Base-by-base conservation (phyloP, 108 stramenopile genomes). In the Parmales sp. region DNA sequence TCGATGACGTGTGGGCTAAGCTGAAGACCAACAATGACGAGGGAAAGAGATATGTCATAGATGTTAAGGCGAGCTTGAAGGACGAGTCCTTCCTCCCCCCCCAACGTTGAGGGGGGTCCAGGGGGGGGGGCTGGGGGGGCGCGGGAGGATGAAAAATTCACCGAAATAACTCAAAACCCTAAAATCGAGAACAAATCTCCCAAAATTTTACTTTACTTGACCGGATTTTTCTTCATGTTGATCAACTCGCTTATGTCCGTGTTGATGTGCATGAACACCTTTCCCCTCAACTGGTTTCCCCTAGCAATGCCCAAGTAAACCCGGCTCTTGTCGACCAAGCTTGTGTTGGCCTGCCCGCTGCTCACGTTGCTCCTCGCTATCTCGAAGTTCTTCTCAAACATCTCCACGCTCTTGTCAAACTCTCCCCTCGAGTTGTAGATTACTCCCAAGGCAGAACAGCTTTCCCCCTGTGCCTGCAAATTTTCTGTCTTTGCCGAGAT, bases 371-470 rank as follows among this genome's bases (percentile, higher is more conserved):
- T 18, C 18, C 66, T 26, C 4, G 66, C 45, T 11, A 67, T 67
- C 16, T 45, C 20, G 45, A 67, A 67, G 45, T 67, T 67, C 29
- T 36, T 26, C 66, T 67, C 44, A 25, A 67, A 45, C 45, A 48
- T 23, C 45, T 67, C 66, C 5, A 67, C 66, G 20, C 45, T 22
- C 8, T 45, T 44, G 23, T 39, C 11, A 46, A 20, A 46, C 45
- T 67, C 66, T 44, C 66, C 45, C 13, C 45, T 16, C 39, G 22
- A n/a, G 39, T 44, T 25, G 22, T 28, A 31, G 5, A 67, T 23
- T 19, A 45, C 66, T 16, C 79, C 82, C 36, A 82, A 74, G 48
- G 63, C 68, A 48, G 72, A 67, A 66, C 82, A 80, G 1, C 79
- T 80, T 45, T 51, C 51, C 39, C 72, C 79, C 75, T 82, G 73